Evolutionary conservation across 768 basidiomycete genomes (phyloP).

Genomic region (Holtermannia corniformis): DNA sequence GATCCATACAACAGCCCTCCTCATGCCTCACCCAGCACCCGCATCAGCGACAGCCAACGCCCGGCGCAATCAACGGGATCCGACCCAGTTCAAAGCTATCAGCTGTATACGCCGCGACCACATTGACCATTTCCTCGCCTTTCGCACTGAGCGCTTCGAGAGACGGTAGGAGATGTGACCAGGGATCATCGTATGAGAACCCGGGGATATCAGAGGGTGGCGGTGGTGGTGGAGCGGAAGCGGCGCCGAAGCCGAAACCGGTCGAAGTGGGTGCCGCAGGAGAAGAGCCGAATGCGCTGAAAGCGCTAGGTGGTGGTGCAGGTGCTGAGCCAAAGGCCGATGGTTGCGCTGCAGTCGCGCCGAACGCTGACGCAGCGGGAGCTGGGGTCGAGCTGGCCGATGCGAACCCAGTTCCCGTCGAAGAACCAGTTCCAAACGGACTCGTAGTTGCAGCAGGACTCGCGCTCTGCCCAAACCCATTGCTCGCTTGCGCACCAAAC

Average conservation of each 20-base stretch:
- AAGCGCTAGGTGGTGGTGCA: not conserved
- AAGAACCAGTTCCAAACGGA: too few relatives aligned
- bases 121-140: not conserved
- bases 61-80: not conserved
- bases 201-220: not conserved
- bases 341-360: not conserved
- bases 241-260: not conserved
- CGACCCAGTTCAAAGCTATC: not conserved
- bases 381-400: too few relatives aligned
- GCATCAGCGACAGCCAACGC: not conserved
- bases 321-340: not conserved
- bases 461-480: too few relatives aligned
- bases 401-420: too few relatives aligned
- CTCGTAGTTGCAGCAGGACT: too few relatives aligned
- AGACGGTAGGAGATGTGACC: not conserved
- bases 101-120: not conserved
- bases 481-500: too few relatives aligned
- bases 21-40: not conserved
- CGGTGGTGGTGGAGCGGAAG: not conserved
- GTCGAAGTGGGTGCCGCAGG: not conserved
- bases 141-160: not conserved
- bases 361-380: not conserved
- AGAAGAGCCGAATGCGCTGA: not conserved
- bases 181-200: not conserved
- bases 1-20: too few relatives aligned